Evolutionary conservation across 805 yeast species (phyloP).

Genomic region (Ogataea trehalophila): DNA sequence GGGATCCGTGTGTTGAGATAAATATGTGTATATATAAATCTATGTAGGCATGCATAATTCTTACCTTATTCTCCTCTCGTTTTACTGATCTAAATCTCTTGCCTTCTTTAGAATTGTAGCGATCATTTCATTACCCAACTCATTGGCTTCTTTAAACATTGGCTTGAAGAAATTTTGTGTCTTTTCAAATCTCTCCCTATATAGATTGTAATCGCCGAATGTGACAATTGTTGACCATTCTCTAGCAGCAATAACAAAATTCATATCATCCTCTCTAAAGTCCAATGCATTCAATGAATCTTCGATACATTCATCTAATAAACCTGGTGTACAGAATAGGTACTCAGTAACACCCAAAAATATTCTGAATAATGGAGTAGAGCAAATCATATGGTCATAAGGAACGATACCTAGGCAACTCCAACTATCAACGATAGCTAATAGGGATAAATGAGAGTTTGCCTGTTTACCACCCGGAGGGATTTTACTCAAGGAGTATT

Average conservation of each 20-base stretch:
- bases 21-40: not conserved
- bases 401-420: constrained; percentile 78
- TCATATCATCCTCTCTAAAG: constrained; percentile 86
- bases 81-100: constrained; percentile 18
- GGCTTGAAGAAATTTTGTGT: constrained; percentile 83
- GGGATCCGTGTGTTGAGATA: too few relatives aligned
- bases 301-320: constrained; percentile 73
- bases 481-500: constrained; percentile 68
- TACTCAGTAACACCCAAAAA: constrained; percentile 93
- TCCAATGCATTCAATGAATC: constrained; percentile 62
- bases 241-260: constrained; percentile 87
- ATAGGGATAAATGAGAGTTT: constrained; percentile 82
- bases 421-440: constrained; percentile 96
- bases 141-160: constrained; percentile 84
- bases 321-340: constrained; percentile 75
- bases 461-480: constrained; percentile 69
- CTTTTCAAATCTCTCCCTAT: constrained; percentile 65
- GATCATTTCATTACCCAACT: constrained; percentile 91
- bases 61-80: not conserved
- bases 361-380: constrained; percentile 89
- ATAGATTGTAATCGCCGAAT: constrained; percentile 68
- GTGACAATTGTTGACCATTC: constrained; percentile 81
- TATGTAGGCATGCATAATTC: not conserved
- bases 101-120: constrained; percentile 53
- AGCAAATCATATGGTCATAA: constrained; percentile 93